These are phyloP conservation scores for Glycine latifolia DNA, from an alignment of 306 rosid genomes.

Conservation along the genomic window DNA sequence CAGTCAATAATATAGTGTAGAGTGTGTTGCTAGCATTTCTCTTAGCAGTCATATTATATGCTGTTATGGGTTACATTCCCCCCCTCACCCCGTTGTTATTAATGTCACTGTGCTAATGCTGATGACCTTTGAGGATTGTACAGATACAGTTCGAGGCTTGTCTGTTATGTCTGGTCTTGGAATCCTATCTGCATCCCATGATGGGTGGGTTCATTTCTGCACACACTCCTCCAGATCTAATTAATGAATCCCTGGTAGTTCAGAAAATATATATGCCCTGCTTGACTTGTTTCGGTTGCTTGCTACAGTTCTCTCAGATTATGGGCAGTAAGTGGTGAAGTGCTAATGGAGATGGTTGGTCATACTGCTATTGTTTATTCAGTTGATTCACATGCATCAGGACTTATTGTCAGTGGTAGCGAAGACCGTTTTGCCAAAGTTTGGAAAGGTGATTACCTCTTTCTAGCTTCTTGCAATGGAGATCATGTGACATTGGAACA, in stretches of 20 bases:
- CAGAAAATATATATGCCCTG: slow-evolving; percentile 23
- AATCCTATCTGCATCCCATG: slow-evolving; percentile 91
- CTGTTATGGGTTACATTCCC: slow-evolving; percentile 9
- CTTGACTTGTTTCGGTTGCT: slow-evolving; percentile 46
- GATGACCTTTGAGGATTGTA: slow-evolving; percentile 46
- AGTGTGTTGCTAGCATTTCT: too few species aligned
- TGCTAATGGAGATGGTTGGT: slow-evolving; percentile 93
- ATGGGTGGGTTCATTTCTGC: slow-evolving; percentile 69
- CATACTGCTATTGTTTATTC: slow-evolving; percentile 94
- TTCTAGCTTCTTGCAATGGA: slow-evolving; percentile 29
- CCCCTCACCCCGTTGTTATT: slow-evolving; percentile 28
- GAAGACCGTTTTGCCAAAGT: slow-evolving; percentile 91
- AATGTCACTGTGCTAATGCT: slow-evolving; percentile 37
- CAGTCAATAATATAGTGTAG: too few species aligned
- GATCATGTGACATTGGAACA: slow-evolving; percentile 30
- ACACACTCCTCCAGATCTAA: slow-evolving; percentile 41
- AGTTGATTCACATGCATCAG: slow-evolving; percentile 88
- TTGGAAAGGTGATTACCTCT: slow-evolving; percentile 81
- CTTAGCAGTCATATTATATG: slow-evolving; percentile 31
- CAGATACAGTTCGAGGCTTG: slow-evolving; percentile 96
- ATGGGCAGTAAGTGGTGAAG: slow-evolving; percentile 87
- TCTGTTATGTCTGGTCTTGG: slow-evolving; percentile 90
- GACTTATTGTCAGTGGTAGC: slow-evolving; percentile 87
- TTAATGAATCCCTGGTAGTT: slow-evolving; percentile 20
- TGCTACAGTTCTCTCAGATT: slow-evolving; percentile 78